Evolutionary conservation across 2,329 filamentous ascomycete species (phyloP).

Genomic region (Alternaria solani): DNA sequence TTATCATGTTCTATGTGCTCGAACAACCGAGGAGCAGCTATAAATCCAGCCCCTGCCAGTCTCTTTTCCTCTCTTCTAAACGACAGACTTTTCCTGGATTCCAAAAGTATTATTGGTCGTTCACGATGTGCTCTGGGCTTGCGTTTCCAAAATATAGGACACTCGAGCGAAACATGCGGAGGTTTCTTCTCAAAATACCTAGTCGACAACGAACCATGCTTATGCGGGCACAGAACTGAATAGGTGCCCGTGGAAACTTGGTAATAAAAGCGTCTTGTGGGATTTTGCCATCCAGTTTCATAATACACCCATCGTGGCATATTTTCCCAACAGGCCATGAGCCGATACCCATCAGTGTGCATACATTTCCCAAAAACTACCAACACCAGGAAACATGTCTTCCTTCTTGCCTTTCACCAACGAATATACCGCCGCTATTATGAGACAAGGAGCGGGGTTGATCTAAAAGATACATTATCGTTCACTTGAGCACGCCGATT

Average conservation of each 20-base stretch:
- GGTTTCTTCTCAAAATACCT: neutral
- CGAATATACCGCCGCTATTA: no score
- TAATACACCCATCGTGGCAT: neutral
- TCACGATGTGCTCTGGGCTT: neutral
- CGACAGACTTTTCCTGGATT: neutral
- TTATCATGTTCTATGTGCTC: neutral
- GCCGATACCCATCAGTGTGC: no score
- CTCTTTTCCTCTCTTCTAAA: neutral
- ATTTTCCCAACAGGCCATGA: neutral
- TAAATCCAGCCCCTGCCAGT: neutral
- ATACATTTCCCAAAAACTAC: neutral
- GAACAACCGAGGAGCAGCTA: neutral
- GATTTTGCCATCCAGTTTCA: neutral
- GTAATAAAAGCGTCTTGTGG: no score
- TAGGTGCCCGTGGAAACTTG: neutral
- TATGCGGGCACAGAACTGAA: neutral
- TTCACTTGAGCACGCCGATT: no score
- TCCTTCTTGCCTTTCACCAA: no score
- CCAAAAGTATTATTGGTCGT: neutral
- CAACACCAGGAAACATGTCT: no score
- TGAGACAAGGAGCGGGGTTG: no score
- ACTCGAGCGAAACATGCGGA: no score
- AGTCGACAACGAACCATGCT: neutral
- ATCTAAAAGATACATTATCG: no score
- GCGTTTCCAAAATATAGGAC: no score